Evolutionary conservation across 1,139 yeast species (phyloP), one percentile per base, ranked within the genome.

Genomic region (Candida sp.): DNA sequence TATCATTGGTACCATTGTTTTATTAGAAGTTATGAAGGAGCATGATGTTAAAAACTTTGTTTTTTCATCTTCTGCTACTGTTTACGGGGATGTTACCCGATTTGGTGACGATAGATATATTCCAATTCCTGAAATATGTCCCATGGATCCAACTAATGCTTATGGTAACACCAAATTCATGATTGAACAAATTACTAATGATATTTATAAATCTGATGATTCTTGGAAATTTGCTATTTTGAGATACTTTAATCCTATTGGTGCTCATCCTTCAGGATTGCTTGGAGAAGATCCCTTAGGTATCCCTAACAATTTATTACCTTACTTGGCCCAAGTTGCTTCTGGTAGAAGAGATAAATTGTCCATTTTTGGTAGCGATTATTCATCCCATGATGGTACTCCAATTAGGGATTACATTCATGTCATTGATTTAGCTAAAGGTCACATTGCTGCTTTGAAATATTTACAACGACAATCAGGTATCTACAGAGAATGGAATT

Each of bases 391-490:
- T 48, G 93, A 86, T 62, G 93, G 95, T 39, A 86, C 95, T 11
- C 91, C 93, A 25, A 84, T 86, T 48, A 74, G 95, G 53, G 95
- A 87, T 62, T 87, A 87, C 58, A 80, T 87, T 48, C 93, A 87
- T 57, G 95, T 87, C 21, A 79, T 85, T 45, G 96, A 87, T 60
- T 76, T 87, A 49, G 93, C 93, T n/a, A 73, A 73, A 55, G 95
- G 95, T 40, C 95, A 87, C 53, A 70, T 86, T 48, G 81, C 90
- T 35, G 90, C 93, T 6, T 69, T 87, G 54, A 67, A 76, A 40
- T 81, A 82, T 60, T 73, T 87, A 45, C 74, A 75, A 48, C 54
- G 58, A n/a, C 55, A 60, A n/a, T 53, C 61, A 29, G 88, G 87
- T 5, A 69, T 79, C 45, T 81, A 77, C 58, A 75, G 91, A 44